These are phyloP conservation scores for Aspergillus pseudonomiae DNA, from an alignment of 2,329 filamentous ascomycete species.

Conservation along the genomic window DNA sequence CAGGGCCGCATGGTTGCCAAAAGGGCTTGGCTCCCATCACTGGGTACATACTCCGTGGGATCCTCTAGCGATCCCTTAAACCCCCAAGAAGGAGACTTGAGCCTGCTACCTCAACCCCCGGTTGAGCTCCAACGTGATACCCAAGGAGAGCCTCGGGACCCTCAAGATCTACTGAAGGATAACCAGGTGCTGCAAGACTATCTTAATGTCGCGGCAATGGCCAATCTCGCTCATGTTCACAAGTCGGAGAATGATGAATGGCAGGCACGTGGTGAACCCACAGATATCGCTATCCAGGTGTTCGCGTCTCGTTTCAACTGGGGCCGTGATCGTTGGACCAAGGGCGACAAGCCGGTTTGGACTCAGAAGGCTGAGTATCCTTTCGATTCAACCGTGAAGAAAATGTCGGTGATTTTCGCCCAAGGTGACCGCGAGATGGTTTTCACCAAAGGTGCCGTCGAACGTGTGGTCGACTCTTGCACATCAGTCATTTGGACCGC, in stretches of 20 bases:
- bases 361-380: conserved; percentile 68
- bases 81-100: conserved; percentile 55
- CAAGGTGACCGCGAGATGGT: conserved; percentile 35
- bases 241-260: conserved; percentile 57
- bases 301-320: conserved; percentile 70
- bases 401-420: conserved; percentile 72
- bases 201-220: conserved; percentile 65
- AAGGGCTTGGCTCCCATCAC: conserved; percentile 61
- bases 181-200: conserved; percentile 57
- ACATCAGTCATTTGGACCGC: conserved; percentile 52
- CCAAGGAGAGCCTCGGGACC: conserved; percentile 29
- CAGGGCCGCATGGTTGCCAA: conserved; percentile 67
- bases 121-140: conserved; percentile 32
- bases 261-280: conserved; percentile 68
- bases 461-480: conserved; percentile 68
- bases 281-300: conserved; percentile 75
- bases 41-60: conserved; percentile 62
- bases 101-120: conserved; percentile 40
- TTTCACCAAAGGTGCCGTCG: conserved; percentile 60
- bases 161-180: conserved; percentile 44
- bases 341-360: conserved; percentile 57
- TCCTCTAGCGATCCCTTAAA: conserved; percentile 60
- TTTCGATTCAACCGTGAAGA: conserved; percentile 75
- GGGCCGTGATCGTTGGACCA: conserved; percentile 58
- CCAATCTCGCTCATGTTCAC: conserved; percentile 67